Percentiles rank a stretch among this genome's conserved stretches.
Evolutionary conservation across 257 asterid species (phyloP).

Genomic region (Coffea canephora): DNA sequence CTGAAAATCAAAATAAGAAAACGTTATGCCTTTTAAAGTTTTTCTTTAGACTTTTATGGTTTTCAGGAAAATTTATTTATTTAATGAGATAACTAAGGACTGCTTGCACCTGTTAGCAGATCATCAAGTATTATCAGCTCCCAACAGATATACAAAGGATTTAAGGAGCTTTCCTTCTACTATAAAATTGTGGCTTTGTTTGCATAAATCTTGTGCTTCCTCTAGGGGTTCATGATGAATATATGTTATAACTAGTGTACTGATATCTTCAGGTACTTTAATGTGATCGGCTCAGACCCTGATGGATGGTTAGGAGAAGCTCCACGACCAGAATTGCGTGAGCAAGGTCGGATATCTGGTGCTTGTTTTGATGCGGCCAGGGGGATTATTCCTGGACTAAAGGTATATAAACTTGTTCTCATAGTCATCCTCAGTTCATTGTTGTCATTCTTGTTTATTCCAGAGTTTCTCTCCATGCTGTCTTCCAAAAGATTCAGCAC

Average conservation of each 20-base stretch:
- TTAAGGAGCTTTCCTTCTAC: neutral
- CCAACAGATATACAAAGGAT: too few relatives aligned
- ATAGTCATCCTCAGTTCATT: neutral
- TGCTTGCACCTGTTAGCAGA: neutral
- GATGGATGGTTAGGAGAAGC: slow-evolving; percentile 88
- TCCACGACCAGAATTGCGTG: slow-evolving; percentile 87
- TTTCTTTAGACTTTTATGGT: neutral
- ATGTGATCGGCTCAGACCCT: slow-evolving; percentile 91
- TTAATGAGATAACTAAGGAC: neutral
- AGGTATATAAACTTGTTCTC: slow-evolving; percentile 38
- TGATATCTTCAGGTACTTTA: slow-evolving; percentile 67
- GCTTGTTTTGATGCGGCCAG: slow-evolving; percentile 98
- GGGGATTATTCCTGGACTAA: slow-evolving; percentile 83
- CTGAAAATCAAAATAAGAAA: neutral
- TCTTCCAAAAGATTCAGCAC: too few relatives aligned
- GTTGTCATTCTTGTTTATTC: too few relatives aligned
- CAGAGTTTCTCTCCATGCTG: too few relatives aligned
- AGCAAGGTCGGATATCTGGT: slow-evolving; percentile 93
- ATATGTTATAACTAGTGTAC: neutral
- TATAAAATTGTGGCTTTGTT: neutral
- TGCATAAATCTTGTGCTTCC: neutral
- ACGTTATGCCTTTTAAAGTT: neutral
- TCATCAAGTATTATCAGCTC: too few relatives aligned
- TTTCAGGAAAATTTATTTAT: too few relatives aligned
- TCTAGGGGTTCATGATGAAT: neutral